Evolutionary conservation across 768 basidiomycete species (phyloP).

Genomic region (Bullera alba): DNA sequence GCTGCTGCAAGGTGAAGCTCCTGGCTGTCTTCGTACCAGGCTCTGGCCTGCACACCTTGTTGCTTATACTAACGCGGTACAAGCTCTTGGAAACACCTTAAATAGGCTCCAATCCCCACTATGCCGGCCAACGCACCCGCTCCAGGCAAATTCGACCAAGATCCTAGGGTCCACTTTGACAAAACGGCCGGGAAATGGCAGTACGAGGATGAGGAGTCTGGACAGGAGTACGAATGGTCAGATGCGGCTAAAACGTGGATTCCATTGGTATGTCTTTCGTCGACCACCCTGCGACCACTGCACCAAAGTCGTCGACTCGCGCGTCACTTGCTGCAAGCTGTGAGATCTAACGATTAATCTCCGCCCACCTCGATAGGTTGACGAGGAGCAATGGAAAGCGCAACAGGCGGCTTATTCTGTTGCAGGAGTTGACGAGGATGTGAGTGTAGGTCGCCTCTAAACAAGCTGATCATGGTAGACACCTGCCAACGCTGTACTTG

Average conservation of each 20-base stretch:
- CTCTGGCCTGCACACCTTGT: too few species aligned
- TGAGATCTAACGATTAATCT: neutral
- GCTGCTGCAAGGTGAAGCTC: too few species aligned
- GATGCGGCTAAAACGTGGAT: conserved; percentile 74
- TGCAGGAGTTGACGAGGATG: conserved; percentile 87
- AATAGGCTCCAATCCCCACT: neutral
- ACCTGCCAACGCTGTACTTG: conserved; percentile 75
- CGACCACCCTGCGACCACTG: conserved; percentile 2
- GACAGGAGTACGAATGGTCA: conserved; percentile 76
- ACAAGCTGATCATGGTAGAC: conserved; percentile 50
- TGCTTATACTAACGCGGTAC: too few species aligned
- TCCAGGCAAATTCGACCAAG: conserved; percentile 58
- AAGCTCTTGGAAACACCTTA: neutral
- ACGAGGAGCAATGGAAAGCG: conserved; percentile 74
- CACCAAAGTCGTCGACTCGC: neutral
- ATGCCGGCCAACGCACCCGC: neutral
- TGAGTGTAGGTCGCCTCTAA: conserved; percentile 47
- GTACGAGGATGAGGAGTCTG: conserved; percentile 75
- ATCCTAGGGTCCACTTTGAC: conserved; percentile 77
- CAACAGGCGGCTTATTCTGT: conserved; percentile 96
- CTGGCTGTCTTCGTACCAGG: too few species aligned
- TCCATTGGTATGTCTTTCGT: conserved; percentile 59
- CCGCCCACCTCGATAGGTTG: conserved; percentile 54
- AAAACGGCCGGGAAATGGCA: conserved; percentile 71
- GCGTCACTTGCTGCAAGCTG: neutral